phyloP scores from a whole-genome alignment of 2,329 filamentous ascomycete genomes.

The Fusarium devonianum region DNA sequence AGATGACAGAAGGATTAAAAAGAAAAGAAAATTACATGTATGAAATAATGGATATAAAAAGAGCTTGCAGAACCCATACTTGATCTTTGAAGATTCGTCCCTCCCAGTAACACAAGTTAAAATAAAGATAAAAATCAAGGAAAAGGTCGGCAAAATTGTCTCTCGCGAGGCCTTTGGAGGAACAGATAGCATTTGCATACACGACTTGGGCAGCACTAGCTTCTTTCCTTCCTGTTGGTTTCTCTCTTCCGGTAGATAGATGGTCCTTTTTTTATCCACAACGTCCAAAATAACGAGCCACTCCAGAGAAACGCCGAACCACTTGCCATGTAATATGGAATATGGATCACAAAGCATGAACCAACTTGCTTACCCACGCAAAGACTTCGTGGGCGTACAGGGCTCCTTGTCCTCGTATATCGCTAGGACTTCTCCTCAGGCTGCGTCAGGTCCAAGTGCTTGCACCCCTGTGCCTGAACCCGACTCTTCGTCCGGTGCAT shows the following conservation, averaged over 20 bases:
- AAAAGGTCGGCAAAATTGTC: conserved; percentile 34
- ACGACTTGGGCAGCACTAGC: conserved; percentile 25
- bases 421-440: conserved; percentile 34
- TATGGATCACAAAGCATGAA: conserved; percentile 39
- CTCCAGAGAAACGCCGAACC: conserved; percentile 38
- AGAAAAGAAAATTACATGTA: conserved; percentile 41
- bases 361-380: conserved; percentile 31
- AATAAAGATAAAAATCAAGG: conserved; percentile 26
- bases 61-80: conserved; percentile 39
- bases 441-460: conserved; percentile 35
- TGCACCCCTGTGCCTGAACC: conserved; percentile 46
- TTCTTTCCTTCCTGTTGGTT: conserved; percentile 29
- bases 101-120: conserved; percentile 31
- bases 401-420: conserved; percentile 24
- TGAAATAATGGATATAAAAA: conserved; percentile 43
- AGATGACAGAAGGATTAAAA: conserved; percentile 30
- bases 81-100: conserved; percentile 41
- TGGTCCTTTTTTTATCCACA: conserved; percentile 39
- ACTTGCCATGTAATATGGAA: conserved; percentile 35
- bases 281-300: conserved; percentile 37
- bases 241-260: conserved; percentile 37
- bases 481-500: conserved; percentile 52
- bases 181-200: conserved; percentile 22
- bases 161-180: conserved; percentile 39
- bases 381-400: conserved; percentile 25